phyloP scores from a whole-genome alignment of 1,284 basidiomycete genomes.

The Pseudozyma thailandica region DNA sequence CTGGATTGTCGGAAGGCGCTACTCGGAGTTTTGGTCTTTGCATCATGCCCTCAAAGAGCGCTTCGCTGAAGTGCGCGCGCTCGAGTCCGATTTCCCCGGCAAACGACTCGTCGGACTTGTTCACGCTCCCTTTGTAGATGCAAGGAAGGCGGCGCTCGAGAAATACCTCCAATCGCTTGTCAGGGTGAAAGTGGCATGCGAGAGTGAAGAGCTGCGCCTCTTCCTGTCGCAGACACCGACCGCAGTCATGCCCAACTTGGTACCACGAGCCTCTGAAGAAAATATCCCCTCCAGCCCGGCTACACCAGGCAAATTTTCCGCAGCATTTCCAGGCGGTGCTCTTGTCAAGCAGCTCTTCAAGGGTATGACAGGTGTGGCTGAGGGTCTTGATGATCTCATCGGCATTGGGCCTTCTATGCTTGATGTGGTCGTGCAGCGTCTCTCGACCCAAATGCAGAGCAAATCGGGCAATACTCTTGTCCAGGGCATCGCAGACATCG shows the following conservation, averaged over 20 bases:
- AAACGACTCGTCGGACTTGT: constrained; percentile 52
- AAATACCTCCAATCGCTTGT: constrained; percentile 80
- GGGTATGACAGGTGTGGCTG: constrained; percentile 54
- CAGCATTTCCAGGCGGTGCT: constrained; percentile 30
- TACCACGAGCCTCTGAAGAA: constrained; percentile 4
- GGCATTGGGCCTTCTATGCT: constrained; percentile 59
- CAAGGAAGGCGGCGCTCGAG: constrained; percentile 80
- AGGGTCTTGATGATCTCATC: constrained; percentile 57
- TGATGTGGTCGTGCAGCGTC: constrained; percentile 50
- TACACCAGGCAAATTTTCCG: constrained; percentile 11
- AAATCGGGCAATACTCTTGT: constrained; percentile 26
- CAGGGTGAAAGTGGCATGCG: constrained; percentile 61
- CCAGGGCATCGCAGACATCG: constrained; percentile 46
- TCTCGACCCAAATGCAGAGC: constrained; percentile 57
- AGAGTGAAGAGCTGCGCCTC: constrained; percentile 81
- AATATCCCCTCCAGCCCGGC: constrained; percentile 3
- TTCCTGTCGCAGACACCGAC: constrained; percentile 76
- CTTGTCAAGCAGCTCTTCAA: constrained; percentile 53
- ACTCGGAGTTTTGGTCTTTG: constrained; percentile 92
- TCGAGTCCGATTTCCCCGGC: constrained; percentile 56
- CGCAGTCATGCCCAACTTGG: constrained; percentile 11
- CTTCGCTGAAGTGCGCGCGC: constrained; percentile 40
- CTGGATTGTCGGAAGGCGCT: constrained; percentile 90
- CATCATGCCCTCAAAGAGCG: constrained; percentile 82
- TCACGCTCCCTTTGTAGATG: constrained; percentile 74